Evolutionary conservation across 75 land plant species (phyloP), one percentile per base, ranked within the genome.

Genomic region (Picea sitchensis): DNA sequence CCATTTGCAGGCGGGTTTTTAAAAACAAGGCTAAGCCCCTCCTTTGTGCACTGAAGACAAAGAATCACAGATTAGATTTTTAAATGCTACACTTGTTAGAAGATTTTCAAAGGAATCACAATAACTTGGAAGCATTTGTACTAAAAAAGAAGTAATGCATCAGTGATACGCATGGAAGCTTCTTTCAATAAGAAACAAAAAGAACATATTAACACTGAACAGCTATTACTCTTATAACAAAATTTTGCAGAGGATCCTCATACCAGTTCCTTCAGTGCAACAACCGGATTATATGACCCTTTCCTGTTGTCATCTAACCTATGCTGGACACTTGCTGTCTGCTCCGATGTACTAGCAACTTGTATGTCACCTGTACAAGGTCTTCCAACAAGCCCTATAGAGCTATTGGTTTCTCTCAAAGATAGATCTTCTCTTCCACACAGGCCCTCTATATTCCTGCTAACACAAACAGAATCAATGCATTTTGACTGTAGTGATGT

Each of bases 241-340:
- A 14, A 68, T 71, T 34, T 38, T 58, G 18, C 2, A 34, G 36
- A 67, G 51, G 14, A n/a, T 79, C 65, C 78, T 78, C 89, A 79
- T 78, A 94, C 96, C 67, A 89, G 65, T 76, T 94, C 97, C 78
- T 89, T 84, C 34, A 94, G 88, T 21, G 90, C 84, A 56, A 83
- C 47, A 72, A 92, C 86, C 81, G 90, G 80, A 85, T 84, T 78
- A 59, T 65, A 72, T 51, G 82, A 76, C 58, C 58, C 38, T 11
- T 73, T 81, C 65, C 77, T 83, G 32, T 86, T 79, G 32, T 82
- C 81, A 30, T 85, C 86, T 14, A 69, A 13, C 26, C 87, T 82
- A 41, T 87, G 82, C n/a, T 89, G 88, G 11, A 78, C 41, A 71
- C 77, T 59, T 32, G 71, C 81, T n/a, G 88, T 75, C 38, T 88